Base-by-base conservation (phyloP, 257 asterid genomes). In the Solanum dulcamara region DNA sequence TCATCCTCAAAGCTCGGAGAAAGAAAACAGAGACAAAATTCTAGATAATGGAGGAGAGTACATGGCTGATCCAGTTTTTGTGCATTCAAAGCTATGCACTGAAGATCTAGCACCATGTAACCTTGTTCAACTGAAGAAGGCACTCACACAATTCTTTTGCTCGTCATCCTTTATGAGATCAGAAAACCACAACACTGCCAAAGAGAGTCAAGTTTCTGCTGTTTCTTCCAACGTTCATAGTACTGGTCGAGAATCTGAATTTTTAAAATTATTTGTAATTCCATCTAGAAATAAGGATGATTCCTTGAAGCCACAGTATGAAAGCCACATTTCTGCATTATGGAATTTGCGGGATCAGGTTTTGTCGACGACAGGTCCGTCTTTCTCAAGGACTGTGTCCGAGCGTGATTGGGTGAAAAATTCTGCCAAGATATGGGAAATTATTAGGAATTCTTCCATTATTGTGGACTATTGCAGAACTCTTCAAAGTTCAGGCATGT, bases 371-470 rank as follows among this genome's bases (percentile, higher is more conserved):
- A 90, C 86, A 81, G 87, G 92, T 30, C 89, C 98, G 5, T 88
- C 97, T 2, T 96, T 95, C 87, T 88, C 96, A 24, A 94, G 98
- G 89, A 90, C 91, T 10, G 92, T 95, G 77, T 96, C 98, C 13
- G 99, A 96, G 88, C 98, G 98, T 0, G 98, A 95, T 83, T 96
- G 99, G 99, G 86, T 96, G 90, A 95, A 94, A 94, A 96, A 96
- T 87, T 95, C 98, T 57, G 94, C 95, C 32, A 96, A 95, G 94
- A 92, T 96, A 88, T 95, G 98, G 99, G 99, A 95, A 46, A 87
- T 92, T 82, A 86, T 96, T 17, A 95, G 88, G 92, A 90, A 86
- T 57, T 94, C 98, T 30, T 88, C 97, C 5, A 84, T 85, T 9
- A 86, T 94, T 32, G 85, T 91, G 9, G 98, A 95, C 42, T 96